phyloP scores from a whole-genome alignment of 2,329 filamentous ascomycete genomes.

The Pseudogymnoascus sp. region DNA sequence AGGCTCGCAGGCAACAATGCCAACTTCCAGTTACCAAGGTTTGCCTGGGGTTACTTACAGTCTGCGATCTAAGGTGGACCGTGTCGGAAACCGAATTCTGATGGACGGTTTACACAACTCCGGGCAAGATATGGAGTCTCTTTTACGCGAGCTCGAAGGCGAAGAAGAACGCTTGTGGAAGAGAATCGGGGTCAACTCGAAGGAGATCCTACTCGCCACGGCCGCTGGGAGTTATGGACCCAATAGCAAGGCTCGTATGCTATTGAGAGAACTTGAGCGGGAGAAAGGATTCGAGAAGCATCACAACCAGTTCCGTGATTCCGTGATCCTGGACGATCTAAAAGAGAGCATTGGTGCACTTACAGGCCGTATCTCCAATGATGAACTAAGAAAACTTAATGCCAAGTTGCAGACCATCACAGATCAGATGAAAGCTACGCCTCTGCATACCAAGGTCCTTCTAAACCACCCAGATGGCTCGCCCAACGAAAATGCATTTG shows the following conservation, averaged over 20 bases:
- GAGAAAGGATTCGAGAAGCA: neutral
- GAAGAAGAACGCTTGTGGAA: no score
- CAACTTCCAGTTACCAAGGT: neutral
- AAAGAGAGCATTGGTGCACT: neutral
- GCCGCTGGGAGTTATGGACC: no score
- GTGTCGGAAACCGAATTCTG: no score
- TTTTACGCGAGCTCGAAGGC: neutral
- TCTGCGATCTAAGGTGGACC: neutral
- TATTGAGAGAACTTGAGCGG: neutral
- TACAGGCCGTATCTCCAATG: neutral
- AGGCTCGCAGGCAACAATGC: neutral
- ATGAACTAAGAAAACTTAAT: neutral
- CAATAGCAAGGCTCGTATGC: neutral
- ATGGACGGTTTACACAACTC: neutral
- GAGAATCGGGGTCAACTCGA: neutral
- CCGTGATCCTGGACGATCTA: neutral
- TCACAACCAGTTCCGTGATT: neutral
- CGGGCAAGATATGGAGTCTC: neutral
- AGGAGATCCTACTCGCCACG: neutral
- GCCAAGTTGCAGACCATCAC: neutral
- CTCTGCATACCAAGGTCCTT: neutral
- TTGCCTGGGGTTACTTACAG: neutral
- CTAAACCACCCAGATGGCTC: neutral
- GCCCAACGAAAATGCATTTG: neutral
- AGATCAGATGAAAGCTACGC: neutral